These are phyloP conservation scores for Coemansia sp. DNA, from an alignment of 192 early-diverging fungal genomes.

Conservation along the genomic window DNA sequence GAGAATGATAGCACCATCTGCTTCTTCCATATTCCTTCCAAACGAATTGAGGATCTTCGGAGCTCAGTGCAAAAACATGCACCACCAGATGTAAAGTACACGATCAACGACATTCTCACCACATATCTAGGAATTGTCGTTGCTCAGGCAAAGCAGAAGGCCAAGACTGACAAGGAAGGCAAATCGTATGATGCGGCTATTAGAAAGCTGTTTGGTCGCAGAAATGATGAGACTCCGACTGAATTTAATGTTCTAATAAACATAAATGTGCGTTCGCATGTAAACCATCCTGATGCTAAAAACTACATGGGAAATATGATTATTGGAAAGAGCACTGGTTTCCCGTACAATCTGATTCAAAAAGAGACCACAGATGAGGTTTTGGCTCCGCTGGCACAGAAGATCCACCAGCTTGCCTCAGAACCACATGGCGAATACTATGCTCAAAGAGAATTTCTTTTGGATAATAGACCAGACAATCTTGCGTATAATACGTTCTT, in stretches of 20 bases:
- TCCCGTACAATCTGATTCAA: neutral
- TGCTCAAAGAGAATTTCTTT: neutral
- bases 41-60: no score
- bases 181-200: neutral
- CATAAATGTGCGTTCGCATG: neutral
- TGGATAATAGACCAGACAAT: neutral
- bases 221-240: neutral
- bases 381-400: neutral
- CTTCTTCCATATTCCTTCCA: no score
- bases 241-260: neutral
- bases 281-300: neutral
- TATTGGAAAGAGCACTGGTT: neutral
- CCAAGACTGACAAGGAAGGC: no score
- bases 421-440: neutral
- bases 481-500: neutral
- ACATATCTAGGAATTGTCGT: no score
- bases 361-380: neutral
- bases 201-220: neutral
- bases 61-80: no score
- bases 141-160: no score
- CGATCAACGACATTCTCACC: no score
- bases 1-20: no score
- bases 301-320: neutral
- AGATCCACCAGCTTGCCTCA: neutral
- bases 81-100: no score